Percentiles rank a stretch among this genome's conserved stretches.
Conservation (phyloP, 2,329 filamentous ascomycete genomes). For the Sarocladium kiliense region DNA sequence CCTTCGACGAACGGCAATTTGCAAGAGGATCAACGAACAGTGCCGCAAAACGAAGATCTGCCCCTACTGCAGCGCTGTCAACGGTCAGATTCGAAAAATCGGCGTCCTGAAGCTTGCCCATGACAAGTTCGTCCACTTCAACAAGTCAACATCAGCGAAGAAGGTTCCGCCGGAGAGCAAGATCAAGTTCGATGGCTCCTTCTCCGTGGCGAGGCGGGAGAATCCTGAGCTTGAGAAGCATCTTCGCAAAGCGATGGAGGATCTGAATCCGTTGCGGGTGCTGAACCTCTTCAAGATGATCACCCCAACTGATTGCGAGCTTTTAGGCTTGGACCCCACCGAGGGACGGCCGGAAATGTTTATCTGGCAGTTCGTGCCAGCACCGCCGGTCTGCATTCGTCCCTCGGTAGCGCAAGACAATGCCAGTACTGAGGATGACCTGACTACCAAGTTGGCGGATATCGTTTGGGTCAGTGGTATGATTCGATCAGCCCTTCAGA, state of each 20-base stretch:
- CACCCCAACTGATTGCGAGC: constrained; percentile 77
- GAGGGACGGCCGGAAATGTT: constrained; percentile 95
- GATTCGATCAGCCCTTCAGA: constrained; percentile 75
- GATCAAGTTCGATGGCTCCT: constrained; percentile 78
- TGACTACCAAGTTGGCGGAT: constrained; percentile 94
- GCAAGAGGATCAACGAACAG: constrained; percentile 83
- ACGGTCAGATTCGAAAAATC: constrained; percentile 88
- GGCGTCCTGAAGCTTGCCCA: constrained; percentile 91
- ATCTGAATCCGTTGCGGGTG: constrained; percentile 83
- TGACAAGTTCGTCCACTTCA: constrained; percentile 85
- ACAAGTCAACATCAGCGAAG: constrained; percentile 79
- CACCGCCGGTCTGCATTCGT: constrained; percentile 88
- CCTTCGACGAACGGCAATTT: constrained; percentile 73
- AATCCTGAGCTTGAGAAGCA: constrained; percentile 87
- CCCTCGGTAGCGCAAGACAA: constrained; percentile 91
- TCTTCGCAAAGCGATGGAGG: constrained; percentile 86
- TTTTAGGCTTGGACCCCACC: constrained; percentile 79
- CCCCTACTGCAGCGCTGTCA: constrained; percentile 73
- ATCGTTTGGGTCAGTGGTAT: constrained; percentile 90
- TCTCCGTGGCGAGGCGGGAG: constrained; percentile 69
- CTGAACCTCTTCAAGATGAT: constrained; percentile 90
- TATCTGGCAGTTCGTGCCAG: constrained; percentile 93
- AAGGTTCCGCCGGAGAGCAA: constrained; percentile 82
- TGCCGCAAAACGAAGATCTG: constrained; percentile 84
- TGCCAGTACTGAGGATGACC: constrained; percentile 90